Evolutionary conservation across 495 filamentous ascomycete species (phyloP).

Genomic region (Aspergillus cavernicola): DNA sequence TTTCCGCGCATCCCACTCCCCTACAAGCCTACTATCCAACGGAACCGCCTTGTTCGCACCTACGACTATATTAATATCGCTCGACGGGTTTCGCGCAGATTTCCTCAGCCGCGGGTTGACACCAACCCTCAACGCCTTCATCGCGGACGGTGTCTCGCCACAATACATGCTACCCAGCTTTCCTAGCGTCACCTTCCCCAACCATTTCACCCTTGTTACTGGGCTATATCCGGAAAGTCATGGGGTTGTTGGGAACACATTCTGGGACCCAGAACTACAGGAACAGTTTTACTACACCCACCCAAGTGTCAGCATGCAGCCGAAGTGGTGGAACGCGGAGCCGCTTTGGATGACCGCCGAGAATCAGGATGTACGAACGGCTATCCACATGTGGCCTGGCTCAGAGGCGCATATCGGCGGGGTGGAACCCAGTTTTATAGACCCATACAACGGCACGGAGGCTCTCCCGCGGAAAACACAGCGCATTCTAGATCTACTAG

Average conservation of each 20-base stretch:
- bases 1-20: constrained; percentile 26
- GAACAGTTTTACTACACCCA: constrained; percentile 88
- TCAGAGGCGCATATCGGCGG: constrained; percentile 71
- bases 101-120: constrained; percentile 82
- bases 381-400: constrained; percentile 98
- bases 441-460: constrained; percentile 80
- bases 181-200: constrained; percentile 95
- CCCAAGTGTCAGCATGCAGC: constrained; percentile 63
- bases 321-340: constrained; percentile 92
- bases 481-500: constrained; percentile 73
- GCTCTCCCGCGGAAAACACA: constrained; percentile 67
- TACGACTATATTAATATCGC: constrained; percentile 89
- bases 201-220: constrained; percentile 93
- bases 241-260: constrained; percentile 89
- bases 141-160: constrained; percentile 81
- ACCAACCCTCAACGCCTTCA: constrained; percentile 73
- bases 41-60: constrained; percentile 83
- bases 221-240: constrained; percentile 91
- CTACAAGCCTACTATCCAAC: constrained; percentile 35
- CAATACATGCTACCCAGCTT: constrained; percentile 90
- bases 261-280: constrained; percentile 75
- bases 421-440: constrained; percentile 69
- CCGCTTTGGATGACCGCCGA: constrained; percentile 94
- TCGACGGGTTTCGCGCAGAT: constrained; percentile 97
- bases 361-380: constrained; percentile 65